Evolutionary conservation across 805 yeast species (phyloP).

Genomic region (Kockiozyma suomiensis): DNA sequence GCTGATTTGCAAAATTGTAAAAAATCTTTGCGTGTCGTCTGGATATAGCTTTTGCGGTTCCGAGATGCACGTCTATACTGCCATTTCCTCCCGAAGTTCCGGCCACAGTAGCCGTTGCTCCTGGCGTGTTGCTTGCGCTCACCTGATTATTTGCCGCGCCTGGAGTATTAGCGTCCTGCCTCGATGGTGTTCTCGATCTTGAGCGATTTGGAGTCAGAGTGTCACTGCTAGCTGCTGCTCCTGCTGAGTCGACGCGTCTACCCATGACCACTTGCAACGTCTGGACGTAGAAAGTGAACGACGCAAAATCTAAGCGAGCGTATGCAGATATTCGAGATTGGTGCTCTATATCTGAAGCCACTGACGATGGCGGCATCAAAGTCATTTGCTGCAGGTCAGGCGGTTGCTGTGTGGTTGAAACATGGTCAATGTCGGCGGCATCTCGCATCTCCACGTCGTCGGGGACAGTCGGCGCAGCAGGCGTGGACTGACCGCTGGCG

Average conservation of each 20-base stretch:
- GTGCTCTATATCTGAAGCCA: not conserved
- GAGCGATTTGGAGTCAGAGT: constrained; percentile 2
- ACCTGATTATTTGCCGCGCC: not conserved
- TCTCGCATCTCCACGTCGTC: constrained; percentile 11
- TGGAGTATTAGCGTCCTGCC: not conserved
- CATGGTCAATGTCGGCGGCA: not conserved
- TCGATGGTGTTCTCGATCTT: constrained; percentile 8
- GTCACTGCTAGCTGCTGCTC: not conserved
- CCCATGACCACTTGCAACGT: constrained; percentile 93
- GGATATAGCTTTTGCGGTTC: constrained; percentile 89
- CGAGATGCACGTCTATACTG: constrained; percentile 86
- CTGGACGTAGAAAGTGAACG: constrained; percentile 93
- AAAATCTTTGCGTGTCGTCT: constrained; percentile 93
- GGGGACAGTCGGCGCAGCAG: not conserved
- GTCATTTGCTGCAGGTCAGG: constrained; percentile 13
- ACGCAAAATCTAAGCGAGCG: constrained; percentile 76
- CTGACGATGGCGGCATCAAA: not conserved
- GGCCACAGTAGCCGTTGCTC: not conserved
- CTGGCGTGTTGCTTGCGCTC: not conserved
- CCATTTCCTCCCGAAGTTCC: constrained; percentile 38
- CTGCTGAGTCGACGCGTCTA: constrained; percentile 69
- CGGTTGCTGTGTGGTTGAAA: constrained; percentile 3
- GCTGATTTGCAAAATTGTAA: constrained; percentile 93
- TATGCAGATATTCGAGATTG: constrained; percentile 47
- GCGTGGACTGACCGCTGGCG: not conserved